Evolutionary conservation across 345 rosid species (phyloP).

Genomic region (Brassica carinata): DNA sequence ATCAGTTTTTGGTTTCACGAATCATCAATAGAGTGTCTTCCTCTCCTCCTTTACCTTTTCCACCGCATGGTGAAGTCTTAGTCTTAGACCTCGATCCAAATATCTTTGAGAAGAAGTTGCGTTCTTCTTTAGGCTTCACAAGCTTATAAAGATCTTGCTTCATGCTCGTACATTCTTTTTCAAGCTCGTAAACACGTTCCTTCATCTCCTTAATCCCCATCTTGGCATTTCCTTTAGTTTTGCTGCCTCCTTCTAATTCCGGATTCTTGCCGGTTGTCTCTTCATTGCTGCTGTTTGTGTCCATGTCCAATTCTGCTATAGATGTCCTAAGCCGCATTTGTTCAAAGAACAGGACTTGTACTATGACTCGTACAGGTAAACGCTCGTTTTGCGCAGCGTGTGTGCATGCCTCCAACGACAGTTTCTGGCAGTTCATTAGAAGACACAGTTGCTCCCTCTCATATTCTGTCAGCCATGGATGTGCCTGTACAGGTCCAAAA

Average conservation of each 20-base stretch:
- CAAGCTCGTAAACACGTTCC: constrained; percentile 72
- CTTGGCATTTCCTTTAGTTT: constrained; percentile 29
- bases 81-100: constrained; percentile 49
- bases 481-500: constrained; percentile 57
- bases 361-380: constrained; percentile 79
- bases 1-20: constrained; percentile 30
- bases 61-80: constrained; percentile 38
- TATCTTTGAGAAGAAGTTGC: constrained; percentile 58
- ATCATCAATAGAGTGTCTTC: constrained; percentile 11
- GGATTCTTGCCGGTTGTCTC: constrained; percentile 50
- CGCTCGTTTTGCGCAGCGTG: constrained; percentile 96
- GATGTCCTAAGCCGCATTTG: constrained; percentile 86
- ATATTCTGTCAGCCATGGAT: constrained; percentile 81
- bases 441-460: constrained; percentile 79
- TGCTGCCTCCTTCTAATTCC: constrained; percentile 43
- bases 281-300: constrained; percentile 60
- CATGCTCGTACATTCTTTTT: constrained; percentile 77
- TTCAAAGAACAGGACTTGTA: constrained; percentile 90
- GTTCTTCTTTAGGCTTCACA: constrained; percentile 61
- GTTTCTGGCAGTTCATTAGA: constrained; percentile 88
- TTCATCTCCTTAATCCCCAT: constrained; percentile 56
- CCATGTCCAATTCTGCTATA: constrained; percentile 65
- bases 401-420: constrained; percentile 84
- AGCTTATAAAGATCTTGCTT: constrained; percentile 76
- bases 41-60: neutral